phyloP scores from a whole-genome alignment of 805 yeast species.

The Myxozyma nipponensis region DNA sequence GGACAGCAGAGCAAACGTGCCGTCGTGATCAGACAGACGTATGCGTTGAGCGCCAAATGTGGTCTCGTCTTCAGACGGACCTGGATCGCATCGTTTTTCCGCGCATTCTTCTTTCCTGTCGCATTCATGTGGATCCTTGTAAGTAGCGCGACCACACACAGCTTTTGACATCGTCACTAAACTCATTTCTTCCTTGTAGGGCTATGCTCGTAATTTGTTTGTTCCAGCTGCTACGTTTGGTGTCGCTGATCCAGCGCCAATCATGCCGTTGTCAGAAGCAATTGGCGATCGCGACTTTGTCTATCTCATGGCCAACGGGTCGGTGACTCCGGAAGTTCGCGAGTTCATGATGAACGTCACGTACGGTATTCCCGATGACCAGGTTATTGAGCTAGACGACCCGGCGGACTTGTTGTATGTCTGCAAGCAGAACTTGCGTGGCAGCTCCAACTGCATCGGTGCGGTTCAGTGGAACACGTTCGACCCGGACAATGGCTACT shows the following conservation, averaged over 20 bases:
- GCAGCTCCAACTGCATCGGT: conserved; percentile 37
- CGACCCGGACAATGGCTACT: conserved; percentile 30
- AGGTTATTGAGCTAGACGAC: conserved; percentile 29
- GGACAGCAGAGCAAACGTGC: conserved; percentile 5
- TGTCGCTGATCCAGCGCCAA: conserved; percentile 33
- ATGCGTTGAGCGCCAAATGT: conserved; percentile 23
- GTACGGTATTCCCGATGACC: conserved; percentile 33
- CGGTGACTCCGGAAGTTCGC: conserved; percentile 33
- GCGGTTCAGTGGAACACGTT: conserved; percentile 37
- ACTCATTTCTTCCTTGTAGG: conserved; percentile 24
- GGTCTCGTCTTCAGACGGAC: conserved; percentile 26
- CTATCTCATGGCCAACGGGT: conserved; percentile 30
- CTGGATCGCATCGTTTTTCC: conserved; percentile 36
- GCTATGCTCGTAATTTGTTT: conserved; percentile 36
- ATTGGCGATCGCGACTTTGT: conserved; percentile 33
- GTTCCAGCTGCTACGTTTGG: conserved; percentile 36
- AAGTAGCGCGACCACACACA: conserved; percentile 5
- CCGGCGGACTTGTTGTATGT: conserved; percentile 30
- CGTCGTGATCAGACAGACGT: conserved; percentile 23
- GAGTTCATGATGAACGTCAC: conserved; percentile 33
- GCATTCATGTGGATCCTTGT: conserved; percentile 37
- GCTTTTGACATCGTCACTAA: not conserved
- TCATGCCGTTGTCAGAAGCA: conserved; percentile 29
- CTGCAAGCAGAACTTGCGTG: conserved; percentile 36
- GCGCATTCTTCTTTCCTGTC: conserved; percentile 36